Conservation (phyloP, 2,329 filamentous ascomycete genomes). For the Fusarium fujikuroi region DNA sequence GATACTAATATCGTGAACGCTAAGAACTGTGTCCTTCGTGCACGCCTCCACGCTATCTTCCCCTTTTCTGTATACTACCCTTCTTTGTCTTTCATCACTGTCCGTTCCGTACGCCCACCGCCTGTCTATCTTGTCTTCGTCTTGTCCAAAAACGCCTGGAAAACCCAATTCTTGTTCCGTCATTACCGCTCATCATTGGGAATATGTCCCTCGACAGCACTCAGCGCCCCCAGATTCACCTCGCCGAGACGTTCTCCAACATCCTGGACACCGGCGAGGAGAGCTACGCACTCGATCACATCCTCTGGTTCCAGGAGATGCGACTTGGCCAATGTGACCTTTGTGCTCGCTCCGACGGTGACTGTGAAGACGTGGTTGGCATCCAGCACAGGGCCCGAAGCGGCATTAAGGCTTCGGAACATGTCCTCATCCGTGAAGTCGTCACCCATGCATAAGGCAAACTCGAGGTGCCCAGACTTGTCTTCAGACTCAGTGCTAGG, state of each 20-base stretch:
- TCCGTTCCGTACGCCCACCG: slow-evolving; percentile 30
- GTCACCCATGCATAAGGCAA: slow-evolving; percentile 91
- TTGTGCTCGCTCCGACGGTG: slow-evolving; percentile 90
- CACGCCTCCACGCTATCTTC: not conserved
- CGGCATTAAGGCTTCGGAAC: slow-evolving; percentile 82
- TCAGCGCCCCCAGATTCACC: slow-evolving; percentile 67
- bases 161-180: slow-evolving; percentile 27
- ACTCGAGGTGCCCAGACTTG: slow-evolving; percentile 72
- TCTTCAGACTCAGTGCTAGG: slow-evolving; percentile 58
- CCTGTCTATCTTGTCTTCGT: slow-evolving; percentile 36
- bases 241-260: slow-evolving; percentile 57
- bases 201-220: slow-evolving; percentile 63
- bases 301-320: slow-evolving; percentile 89
- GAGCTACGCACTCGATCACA: slow-evolving; percentile 76
- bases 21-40: slow-evolving; percentile 5
- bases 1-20: slow-evolving; percentile 16
- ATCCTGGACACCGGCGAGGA: slow-evolving; percentile 62
- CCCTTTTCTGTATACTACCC: slow-evolving; percentile 26
- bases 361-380: slow-evolving; percentile 83
- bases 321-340: slow-evolving; percentile 90
- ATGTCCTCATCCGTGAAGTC: slow-evolving; percentile 98
- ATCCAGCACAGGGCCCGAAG: slow-evolving; percentile 64
- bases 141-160: slow-evolving; percentile 41
- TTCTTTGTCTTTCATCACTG: not conserved
- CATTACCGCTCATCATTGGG: slow-evolving; percentile 48